Percentiles rank a stretch among this genome's conserved stretches.
phyloP scores from a whole-genome alignment of 805 yeast species.

The Lachancea mirantina region DNA sequence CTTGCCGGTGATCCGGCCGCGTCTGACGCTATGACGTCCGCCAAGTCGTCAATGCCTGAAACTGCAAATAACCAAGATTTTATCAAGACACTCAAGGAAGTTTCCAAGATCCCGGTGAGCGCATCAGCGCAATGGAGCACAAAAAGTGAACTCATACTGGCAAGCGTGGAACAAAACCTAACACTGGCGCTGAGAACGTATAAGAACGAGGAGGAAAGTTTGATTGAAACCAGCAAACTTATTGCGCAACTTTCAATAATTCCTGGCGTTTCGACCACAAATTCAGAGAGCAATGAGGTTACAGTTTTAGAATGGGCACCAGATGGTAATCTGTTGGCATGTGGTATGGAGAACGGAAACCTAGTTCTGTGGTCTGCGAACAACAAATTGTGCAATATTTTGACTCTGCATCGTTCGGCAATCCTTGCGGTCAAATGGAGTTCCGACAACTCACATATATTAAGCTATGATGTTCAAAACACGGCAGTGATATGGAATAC shows the following conservation, averaged over 20 bases:
- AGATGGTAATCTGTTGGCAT: conserved; percentile 51
- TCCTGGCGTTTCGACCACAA: conserved; percentile 15
- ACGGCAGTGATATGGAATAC: conserved; percentile 62
- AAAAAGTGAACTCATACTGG: conserved; percentile 35
- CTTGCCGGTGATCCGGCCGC: conserved; percentile 17
- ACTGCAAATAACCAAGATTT: conserved; percentile 26
- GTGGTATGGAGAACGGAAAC: conserved; percentile 66
- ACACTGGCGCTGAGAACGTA: conserved; percentile 40
- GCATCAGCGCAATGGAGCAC: conserved; percentile 55
- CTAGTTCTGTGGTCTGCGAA: conserved; percentile 70
- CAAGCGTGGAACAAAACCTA: conserved; percentile 48
- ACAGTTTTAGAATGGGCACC: conserved; percentile 56
- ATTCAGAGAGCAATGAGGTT: too few relatives aligned
- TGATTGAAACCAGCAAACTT: conserved; percentile 3
- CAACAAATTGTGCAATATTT: conserved; percentile 54
- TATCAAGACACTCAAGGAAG: conserved; percentile 34
- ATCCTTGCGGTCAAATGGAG: conserved; percentile 58
- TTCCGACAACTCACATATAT: conserved; percentile 42
- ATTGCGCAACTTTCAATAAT: conserved; percentile 33
- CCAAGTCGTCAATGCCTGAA: conserved; percentile 1
- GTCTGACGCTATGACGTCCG: conserved; percentile 4
- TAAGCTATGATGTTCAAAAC: conserved; percentile 54
- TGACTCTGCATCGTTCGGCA: conserved; percentile 48
- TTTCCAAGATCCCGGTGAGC: conserved; percentile 36
- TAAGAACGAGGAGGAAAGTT: conserved; percentile 13